Conservation (phyloP, 129 eudicot species). For the Flaveria sonorensis region DNA sequence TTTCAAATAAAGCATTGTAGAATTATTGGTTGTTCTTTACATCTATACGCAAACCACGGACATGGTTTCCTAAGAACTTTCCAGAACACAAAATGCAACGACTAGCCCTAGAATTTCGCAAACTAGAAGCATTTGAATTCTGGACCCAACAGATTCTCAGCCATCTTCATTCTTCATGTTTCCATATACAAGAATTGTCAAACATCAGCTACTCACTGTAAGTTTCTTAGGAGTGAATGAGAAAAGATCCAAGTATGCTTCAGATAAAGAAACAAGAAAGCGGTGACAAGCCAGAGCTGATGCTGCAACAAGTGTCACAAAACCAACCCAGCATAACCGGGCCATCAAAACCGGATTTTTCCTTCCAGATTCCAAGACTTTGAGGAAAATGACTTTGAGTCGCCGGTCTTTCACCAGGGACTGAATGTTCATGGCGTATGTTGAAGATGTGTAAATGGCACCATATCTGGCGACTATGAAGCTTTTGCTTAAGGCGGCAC, state of each 20-base stretch:
- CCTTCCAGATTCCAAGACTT: conserved; percentile 64
- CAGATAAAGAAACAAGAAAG: conserved; percentile 50
- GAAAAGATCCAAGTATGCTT: conserved; percentile 48
- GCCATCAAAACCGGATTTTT: conserved; percentile 55
- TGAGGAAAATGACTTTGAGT: conserved; percentile 60
- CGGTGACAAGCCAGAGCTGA: conserved; percentile 72
- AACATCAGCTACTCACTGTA: conserved; percentile 41
- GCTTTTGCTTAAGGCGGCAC: conserved; percentile 35
- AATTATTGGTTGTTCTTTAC: conserved; percentile 6
- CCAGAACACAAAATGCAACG: conserved; percentile 16
- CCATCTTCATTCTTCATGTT: conserved; percentile 14
- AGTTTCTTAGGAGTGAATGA: conserved; percentile 50
- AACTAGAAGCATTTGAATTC: conserved; percentile 1
- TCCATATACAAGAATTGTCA: background rate
- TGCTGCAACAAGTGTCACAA: conserved; percentile 51
- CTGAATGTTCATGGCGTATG: conserved; percentile 40
- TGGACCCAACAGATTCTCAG: background rate
- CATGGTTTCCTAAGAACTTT: background rate
- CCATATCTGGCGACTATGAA: conserved; percentile 22
- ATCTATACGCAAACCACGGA: conserved; percentile 7
- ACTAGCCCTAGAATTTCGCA: conserved; percentile 17
- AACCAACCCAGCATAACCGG: conserved; percentile 62
- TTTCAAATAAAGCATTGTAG: background rate
- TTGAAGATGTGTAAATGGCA: conserved; percentile 28
- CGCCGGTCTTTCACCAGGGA: conserved; percentile 63